Evolutionary conservation across 768 basidiomycete genomes (phyloP), one percentile per base, ranked within the genome.

Genomic region (Daedaleopsis sinensis): DNA sequence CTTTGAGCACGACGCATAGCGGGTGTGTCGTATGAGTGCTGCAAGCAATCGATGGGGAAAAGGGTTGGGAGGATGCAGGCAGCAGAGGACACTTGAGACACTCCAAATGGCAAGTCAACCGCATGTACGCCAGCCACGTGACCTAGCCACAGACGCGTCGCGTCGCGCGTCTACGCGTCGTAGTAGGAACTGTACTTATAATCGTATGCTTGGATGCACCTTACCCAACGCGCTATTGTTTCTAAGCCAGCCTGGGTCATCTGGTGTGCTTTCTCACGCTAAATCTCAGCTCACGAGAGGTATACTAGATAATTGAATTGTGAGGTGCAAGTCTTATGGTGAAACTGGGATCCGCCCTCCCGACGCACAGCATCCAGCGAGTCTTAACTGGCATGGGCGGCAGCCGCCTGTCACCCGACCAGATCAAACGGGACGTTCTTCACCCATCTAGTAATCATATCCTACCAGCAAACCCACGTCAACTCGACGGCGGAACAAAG

Each of bases 1-100:
- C 83, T 87, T 67, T 90, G 88, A 21, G 86, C 79, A 38, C 87
- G 84, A 51, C 86, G 84, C 86, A 87, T 85, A 27, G 56, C 66
- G 39, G 35, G 39, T 3, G 3, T 42, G 24, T 48, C 8, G 35
- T 27, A 19, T 23, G 24, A 19, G 1, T 23, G 11, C 11, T 19
- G n/a, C 27, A 24, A 39, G 50, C 24, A 21, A n/a, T 48, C 13
- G 32, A 21, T 19, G n/a, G n/a, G 32, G 46, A 21, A 24, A 23
- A 53, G 18, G 18, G 23, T 39, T 19, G 42, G 1, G 23, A 5
- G 36, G 10, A 27, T n/a, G 52, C 13, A 52, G 51, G 27, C 35
- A 36, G 37, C 36, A 38, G 52, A 43, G n/a, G 32, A 35, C 18
- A n/a, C 55, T 46, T 35, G 27, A 47, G 48, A 55, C 47, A 52